Conservation (phyloP, 2,329 filamentous ascomycete genomes). For the Arthrobotrys musiformis region DNA sequence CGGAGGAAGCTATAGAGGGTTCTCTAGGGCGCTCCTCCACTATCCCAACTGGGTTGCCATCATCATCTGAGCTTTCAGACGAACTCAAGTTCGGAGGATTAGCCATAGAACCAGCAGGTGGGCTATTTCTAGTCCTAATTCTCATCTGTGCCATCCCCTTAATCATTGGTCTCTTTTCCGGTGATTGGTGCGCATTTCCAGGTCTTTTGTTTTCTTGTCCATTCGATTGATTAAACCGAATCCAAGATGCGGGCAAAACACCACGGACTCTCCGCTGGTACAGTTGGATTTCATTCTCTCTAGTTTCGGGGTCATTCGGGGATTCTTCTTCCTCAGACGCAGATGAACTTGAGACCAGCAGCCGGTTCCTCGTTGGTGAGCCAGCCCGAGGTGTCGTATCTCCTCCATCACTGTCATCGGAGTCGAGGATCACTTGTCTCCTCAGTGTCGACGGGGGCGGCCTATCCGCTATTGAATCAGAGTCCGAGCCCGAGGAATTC, state of each 20-base stretch:
- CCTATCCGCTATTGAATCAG: background rate
- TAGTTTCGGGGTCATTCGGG: slow-evolving; percentile 9
- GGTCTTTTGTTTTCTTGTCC: background rate
- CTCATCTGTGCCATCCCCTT: slow-evolving; percentile 50
- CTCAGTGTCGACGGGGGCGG: slow-evolving; percentile 21
- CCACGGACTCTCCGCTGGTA: slow-evolving; percentile 41
- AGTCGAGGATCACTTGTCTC: slow-evolving; percentile 24
- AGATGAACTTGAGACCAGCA: background rate
- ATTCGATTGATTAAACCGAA: slow-evolving; percentile 36
- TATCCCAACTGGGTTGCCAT: background rate
- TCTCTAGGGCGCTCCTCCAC: background rate
- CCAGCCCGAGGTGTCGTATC: slow-evolving; percentile 1
- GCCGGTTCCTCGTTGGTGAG: background rate
- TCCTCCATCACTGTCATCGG: slow-evolving; percentile 35
- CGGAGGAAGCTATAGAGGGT: background rate
- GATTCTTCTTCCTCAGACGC: slow-evolving; percentile 16
- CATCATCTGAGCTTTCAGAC: slow-evolving; percentile 29
- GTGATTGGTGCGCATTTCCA: slow-evolving; percentile 1
- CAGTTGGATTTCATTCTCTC: slow-evolving; percentile 34
- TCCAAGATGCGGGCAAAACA: slow-evolving; percentile 49
- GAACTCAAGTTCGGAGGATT: slow-evolving; percentile 38
- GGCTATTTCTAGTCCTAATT: slow-evolving; percentile 33
- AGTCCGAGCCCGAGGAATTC: slow-evolving; percentile 31
- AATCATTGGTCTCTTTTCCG: slow-evolving; percentile 33
- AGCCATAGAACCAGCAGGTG: slow-evolving; percentile 36